phyloP scores from a whole-genome alignment of 1,284 basidiomycete genomes.

The Ceratobasidium papillatum region DNA sequence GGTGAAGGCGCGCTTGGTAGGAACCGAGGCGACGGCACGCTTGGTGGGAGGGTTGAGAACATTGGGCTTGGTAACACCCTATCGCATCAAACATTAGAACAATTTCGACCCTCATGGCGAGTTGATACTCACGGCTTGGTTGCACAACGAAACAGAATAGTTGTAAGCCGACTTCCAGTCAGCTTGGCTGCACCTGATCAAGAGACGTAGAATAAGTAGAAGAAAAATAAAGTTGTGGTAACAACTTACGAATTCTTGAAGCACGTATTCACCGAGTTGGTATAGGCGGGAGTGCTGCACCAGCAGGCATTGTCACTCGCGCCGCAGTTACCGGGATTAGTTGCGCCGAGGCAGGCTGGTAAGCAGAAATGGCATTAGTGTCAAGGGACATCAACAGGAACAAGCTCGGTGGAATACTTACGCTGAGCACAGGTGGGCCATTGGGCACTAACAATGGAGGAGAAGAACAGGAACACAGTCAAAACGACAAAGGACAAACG shows the following conservation, averaged over 20 bases:
- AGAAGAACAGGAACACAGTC: background rate
- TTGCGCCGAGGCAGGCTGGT: slow-evolving; percentile 20
- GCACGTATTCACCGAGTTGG: slow-evolving; percentile 39
- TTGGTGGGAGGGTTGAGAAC: slow-evolving; percentile 29
- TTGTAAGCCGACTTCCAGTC: slow-evolving; percentile 37
- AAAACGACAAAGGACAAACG: slow-evolving; percentile 21
- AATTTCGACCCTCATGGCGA: background rate
- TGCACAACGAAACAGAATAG: slow-evolving; percentile 1
- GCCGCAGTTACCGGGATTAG: slow-evolving; percentile 22
- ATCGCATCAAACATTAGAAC: background rate
- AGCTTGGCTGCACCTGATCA: background rate
- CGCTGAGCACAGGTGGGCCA: slow-evolving; percentile 34
- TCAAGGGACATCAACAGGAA: background rate
- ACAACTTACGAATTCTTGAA: slow-evolving; percentile 23
- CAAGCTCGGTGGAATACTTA: background rate
- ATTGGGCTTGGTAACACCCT: slow-evolving; percentile 12
- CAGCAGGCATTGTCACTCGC: slow-evolving; percentile 42
- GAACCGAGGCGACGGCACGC: background rate
- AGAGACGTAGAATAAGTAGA: no score
- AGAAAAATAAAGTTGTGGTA: background rate
- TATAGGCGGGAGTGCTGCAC: slow-evolving; percentile 40
- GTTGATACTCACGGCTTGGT: slow-evolving; percentile 1
- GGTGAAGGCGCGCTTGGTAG: background rate
- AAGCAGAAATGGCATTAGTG: background rate
- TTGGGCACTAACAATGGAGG: slow-evolving; percentile 1